Conservation (phyloP, 495 filamentous ascomycete genomes). For the Podospora pseudocomata region DNA sequence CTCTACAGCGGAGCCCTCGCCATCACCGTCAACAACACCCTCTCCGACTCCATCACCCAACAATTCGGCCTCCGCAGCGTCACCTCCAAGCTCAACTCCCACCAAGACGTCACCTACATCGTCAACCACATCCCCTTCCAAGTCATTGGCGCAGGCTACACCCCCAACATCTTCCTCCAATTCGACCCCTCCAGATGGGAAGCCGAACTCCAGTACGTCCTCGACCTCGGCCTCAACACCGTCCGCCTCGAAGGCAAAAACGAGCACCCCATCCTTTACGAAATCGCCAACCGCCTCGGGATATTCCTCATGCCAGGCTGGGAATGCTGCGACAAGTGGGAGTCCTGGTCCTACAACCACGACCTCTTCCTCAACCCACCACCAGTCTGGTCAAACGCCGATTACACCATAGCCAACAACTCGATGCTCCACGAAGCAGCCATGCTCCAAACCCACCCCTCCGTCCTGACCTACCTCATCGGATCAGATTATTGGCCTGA, state of each 20-base stretch:
- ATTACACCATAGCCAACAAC: slow-evolving; percentile 52
- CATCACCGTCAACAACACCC: slow-evolving; percentile 29
- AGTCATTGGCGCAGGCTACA: slow-evolving; percentile 58
- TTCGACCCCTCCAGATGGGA: slow-evolving; percentile 45
- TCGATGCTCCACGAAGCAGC: slow-evolving; percentile 58
- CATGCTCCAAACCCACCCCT: slow-evolving; percentile 58
- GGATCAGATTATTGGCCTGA: slow-evolving; percentile 64
- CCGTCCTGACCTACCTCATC: slow-evolving; percentile 54
- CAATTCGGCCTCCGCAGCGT: slow-evolving; percentile 57
- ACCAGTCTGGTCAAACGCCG: slow-evolving; percentile 46
- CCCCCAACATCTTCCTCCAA: slow-evolving; percentile 59
- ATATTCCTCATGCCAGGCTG: slow-evolving; percentile 62
- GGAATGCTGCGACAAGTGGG: slow-evolving; percentile 71
- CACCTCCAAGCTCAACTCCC: slow-evolving; percentile 45
- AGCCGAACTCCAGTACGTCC: slow-evolving; percentile 47
- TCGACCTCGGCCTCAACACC: slow-evolving; percentile 61
- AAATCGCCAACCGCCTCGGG: slow-evolving; percentile 55
- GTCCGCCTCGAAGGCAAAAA: slow-evolving; percentile 63
- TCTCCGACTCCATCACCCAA: slow-evolving; percentile 43
- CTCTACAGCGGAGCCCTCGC: slow-evolving; percentile 40
- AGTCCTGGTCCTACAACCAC: slow-evolving; percentile 60
- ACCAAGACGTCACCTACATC: slow-evolving; percentile 54
- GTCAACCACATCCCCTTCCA: slow-evolving; percentile 58
- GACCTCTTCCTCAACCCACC: slow-evolving; percentile 39
- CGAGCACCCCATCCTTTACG: slow-evolving; percentile 58